Evolutionary conservation across 1,284 basidiomycete genomes (phyloP).

Genomic region (Malassezia sp.): DNA sequence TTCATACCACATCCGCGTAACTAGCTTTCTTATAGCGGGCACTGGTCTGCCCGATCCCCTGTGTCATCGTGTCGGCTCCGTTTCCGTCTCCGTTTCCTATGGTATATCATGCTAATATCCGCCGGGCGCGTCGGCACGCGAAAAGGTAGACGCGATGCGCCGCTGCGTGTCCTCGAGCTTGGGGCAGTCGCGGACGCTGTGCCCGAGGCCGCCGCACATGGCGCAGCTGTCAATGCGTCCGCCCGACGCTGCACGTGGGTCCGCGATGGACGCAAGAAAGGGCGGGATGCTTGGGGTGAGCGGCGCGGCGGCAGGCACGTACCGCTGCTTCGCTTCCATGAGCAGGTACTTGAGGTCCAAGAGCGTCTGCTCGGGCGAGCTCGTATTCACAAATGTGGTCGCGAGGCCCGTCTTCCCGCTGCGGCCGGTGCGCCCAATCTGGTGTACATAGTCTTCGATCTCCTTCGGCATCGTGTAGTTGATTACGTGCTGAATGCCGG

Average conservation of each 20-base stretch:
- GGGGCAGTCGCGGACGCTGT: slow-evolving; percentile 83
- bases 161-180: slow-evolving; percentile 88
- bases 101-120: slow-evolving; percentile 3
- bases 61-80: too few relatives aligned
- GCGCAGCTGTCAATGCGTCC: slow-evolving; percentile 74
- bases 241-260: slow-evolving; percentile 59
- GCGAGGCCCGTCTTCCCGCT: slow-evolving; percentile 97
- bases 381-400: slow-evolving; percentile 99
- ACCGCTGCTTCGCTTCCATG: slow-evolving; percentile 96
- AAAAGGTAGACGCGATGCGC: slow-evolving; percentile 71
- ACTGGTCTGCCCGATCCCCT: too few relatives aligned
- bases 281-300: too few relatives aligned
- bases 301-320: too few relatives aligned
- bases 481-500: slow-evolving; percentile 93
- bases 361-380: slow-evolving; percentile 85
- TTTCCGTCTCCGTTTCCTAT: neutral
- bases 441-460: slow-evolving; percentile 66
- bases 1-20: neutral
- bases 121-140: slow-evolving; percentile 47
- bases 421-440: slow-evolving; percentile 93
- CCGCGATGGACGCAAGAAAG: slow-evolving; percentile 83
- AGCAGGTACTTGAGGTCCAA: slow-evolving; percentile 92
- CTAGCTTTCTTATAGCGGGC: too few relatives aligned
- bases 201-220: slow-evolving; percentile 94
- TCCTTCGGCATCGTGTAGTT: slow-evolving; percentile 99